Percentiles rank a stretch among this genome's conserved stretches.
These are phyloP conservation scores for Termitomyces sp. DNA, from an alignment of 768 basidiomycete genomes.

Conservation along the genomic window DNA sequence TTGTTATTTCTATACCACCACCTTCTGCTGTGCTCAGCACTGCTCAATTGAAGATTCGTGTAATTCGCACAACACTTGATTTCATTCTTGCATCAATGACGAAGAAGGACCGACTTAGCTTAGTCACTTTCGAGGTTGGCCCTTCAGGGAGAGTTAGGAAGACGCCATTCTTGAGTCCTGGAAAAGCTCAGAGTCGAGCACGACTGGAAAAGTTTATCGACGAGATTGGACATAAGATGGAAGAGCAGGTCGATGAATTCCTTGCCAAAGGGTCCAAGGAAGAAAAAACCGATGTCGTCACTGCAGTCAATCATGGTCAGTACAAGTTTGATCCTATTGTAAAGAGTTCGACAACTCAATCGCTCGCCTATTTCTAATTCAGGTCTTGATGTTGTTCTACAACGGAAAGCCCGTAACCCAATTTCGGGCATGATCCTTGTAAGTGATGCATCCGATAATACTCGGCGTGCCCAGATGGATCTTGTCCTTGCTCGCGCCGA, in stretches of 20 bases:
- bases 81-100: constrained; percentile 80
- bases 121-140: constrained; percentile 94
- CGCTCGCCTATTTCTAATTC: constrained; percentile 6
- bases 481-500: constrained; percentile 95
- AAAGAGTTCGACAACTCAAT: neutral
- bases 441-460: constrained; percentile 89
- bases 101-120: constrained; percentile 74
- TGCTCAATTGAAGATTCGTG: constrained; percentile 81
- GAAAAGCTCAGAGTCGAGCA: constrained; percentile 62
- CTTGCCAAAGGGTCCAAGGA: constrained; percentile 76
- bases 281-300: constrained; percentile 96
- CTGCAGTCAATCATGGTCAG: constrained; percentile 93
- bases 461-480: constrained; percentile 96
- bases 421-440: constrained; percentile 90
- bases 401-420: constrained; percentile 89
- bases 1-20: constrained; percentile 86
- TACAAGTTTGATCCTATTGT: neutral
- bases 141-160: constrained; percentile 77
- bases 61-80: constrained; percentile 85
- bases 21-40: constrained; percentile 69
- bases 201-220: constrained; percentile 79
- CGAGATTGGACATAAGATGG: constrained; percentile 47
- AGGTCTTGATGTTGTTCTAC: constrained; percentile 92
- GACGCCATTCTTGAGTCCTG: constrained; percentile 86
- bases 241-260: constrained; percentile 45